Evolutionary conservation across 176 grass and related monocot species (phyloP).

Genomic region (Triticum monococcum): DNA sequence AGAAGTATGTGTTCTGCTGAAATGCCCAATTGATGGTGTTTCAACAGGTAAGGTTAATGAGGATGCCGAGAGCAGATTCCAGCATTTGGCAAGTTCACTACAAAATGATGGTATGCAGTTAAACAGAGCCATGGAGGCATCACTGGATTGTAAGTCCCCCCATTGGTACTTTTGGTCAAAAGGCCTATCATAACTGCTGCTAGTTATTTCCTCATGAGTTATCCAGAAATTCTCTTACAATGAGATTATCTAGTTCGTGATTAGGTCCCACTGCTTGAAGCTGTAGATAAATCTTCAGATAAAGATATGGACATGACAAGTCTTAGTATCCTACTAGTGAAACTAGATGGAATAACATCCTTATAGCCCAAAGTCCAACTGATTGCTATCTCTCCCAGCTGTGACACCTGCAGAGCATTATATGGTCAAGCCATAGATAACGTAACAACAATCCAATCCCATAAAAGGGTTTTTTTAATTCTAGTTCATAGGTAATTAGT

Average conservation of each 20-base stretch:
- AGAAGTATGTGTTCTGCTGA: neutral
- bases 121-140: slow-evolving; percentile 72
- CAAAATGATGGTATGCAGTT: slow-evolving; percentile 73
- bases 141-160: slow-evolving; percentile 61
- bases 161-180: neutral
- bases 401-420: too few species aligned
- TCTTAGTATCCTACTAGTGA: too few species aligned
- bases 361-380: too few species aligned
- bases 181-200: slow-evolving; percentile 43
- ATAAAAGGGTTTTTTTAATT: neutral
- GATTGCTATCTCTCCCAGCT: too few species aligned
- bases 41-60: slow-evolving; percentile 68
- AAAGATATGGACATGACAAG: too few species aligned
- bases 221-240: too few species aligned
- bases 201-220: slow-evolving; percentile 22
- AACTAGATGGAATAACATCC: too few species aligned
- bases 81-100: slow-evolving; percentile 61
- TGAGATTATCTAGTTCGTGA: too few species aligned
- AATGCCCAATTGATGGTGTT: neutral
- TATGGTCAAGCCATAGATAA: too few species aligned
- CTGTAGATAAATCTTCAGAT: too few species aligned
- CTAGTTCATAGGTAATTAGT: neutral
- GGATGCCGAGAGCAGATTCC: slow-evolving; percentile 77
- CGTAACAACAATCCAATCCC: too few species aligned
- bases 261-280: too few species aligned